Evolutionary conservation across 345 rosid genomes (phyloP).

Genomic region (Pistacia integerrima): DNA sequence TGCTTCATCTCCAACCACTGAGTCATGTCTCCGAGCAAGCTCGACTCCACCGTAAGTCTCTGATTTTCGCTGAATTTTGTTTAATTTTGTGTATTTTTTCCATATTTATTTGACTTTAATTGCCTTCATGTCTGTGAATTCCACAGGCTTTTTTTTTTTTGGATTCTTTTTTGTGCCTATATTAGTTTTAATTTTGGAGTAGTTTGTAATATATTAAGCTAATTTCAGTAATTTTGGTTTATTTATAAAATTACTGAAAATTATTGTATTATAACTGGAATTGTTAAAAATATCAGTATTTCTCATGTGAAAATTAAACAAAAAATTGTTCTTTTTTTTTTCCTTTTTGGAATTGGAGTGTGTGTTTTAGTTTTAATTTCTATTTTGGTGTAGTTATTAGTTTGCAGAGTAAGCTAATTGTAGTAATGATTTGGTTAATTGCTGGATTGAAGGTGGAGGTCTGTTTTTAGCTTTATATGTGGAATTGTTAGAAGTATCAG

Average conservation of each 20-base stretch:
- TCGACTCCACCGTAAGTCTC: constrained; percentile 47
- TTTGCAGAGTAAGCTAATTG: background rate
- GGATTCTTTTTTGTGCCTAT: no score
- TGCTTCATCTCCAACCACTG: background rate
- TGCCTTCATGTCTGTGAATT: no score
- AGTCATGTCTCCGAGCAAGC: constrained; percentile 58
- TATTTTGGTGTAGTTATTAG: no score
- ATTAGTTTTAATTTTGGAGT: no score
- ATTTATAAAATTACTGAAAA: background rate
- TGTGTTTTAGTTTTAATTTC: no score
- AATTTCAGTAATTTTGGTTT: background rate
- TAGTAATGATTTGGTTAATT: background rate
- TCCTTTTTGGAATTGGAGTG: no score
- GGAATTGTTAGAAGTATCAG: background rate
- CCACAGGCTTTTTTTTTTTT: no score
- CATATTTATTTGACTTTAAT: background rate
- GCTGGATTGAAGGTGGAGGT: background rate
- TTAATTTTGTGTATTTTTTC: background rate
- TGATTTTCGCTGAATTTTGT: constrained; percentile 9
- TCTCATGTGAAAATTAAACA: no score
- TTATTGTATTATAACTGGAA: no score
- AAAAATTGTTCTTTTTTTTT: no score
- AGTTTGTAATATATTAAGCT: background rate
- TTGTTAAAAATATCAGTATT: background rate
- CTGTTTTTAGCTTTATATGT: no score